phyloP scores from a whole-genome alignment of 176 grass and related monocot genomes.

The Ampelocalamus luodianensis region DNA sequence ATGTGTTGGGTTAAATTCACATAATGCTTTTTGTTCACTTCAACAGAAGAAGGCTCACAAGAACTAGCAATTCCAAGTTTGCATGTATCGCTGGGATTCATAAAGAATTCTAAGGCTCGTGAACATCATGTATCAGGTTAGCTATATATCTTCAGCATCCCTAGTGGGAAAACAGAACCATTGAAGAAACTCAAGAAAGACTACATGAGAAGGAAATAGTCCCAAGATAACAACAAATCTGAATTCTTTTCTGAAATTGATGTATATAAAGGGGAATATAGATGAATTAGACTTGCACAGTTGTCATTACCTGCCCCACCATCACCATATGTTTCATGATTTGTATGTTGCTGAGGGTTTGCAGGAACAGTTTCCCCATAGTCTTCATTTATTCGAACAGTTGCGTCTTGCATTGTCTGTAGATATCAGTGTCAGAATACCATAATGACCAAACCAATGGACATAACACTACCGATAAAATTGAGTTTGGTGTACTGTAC shows the following conservation, averaged over 20 bases:
- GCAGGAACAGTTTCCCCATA: conserved; percentile 72
- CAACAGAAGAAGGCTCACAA: conserved; percentile 7
- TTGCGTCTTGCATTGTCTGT: conserved; percentile 56
- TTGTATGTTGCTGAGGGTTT: conserved; percentile 49
- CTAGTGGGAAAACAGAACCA: conserved; percentile 30
- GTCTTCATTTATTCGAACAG: conserved; percentile 62
- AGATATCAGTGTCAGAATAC: conserved; percentile 43
- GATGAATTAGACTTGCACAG: background rate
- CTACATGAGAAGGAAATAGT: conserved; percentile 8
- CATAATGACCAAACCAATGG: conserved; percentile 43
- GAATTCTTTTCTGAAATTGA: conserved; percentile 7
- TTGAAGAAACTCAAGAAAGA: conserved; percentile 29
- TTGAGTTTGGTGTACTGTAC: conserved; percentile 60
- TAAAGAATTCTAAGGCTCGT: background rate
- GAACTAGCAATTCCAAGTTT: conserved; percentile 1
- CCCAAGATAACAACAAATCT: conserved; percentile 23
- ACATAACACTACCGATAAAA: conserved; percentile 31
- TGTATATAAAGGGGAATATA: background rate
- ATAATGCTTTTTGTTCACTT: background rate
- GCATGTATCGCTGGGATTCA: background rate
- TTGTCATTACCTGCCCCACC: conserved; percentile 49
- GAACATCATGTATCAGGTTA: conserved; percentile 8
- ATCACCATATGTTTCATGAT: conserved; percentile 53
- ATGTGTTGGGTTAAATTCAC: background rate
- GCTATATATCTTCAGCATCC: conserved; percentile 31